Percentiles rank a stretch among this genome's conserved stretches.
phyloP scores from a whole-genome alignment of 169 alveolate genomes.

The Cryptosporidium meleagridis region DNA sequence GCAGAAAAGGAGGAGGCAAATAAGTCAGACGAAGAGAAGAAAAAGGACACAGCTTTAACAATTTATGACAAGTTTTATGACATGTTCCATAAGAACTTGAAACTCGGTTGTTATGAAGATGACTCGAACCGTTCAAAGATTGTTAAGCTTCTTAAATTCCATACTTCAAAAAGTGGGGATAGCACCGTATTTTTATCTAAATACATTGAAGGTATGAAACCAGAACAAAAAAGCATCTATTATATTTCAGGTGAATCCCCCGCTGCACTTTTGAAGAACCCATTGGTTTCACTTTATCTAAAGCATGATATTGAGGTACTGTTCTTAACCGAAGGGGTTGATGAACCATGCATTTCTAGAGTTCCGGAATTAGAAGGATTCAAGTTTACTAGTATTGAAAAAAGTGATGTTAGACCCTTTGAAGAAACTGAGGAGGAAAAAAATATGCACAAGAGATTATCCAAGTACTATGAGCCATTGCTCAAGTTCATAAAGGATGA shows the following conservation, averaged over 20 bases:
- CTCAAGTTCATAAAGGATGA: slow-evolving; percentile 84
- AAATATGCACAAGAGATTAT: slow-evolving; percentile 82
- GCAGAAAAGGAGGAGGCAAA: slow-evolving; percentile 85
- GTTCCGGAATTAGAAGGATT: slow-evolving; percentile 89
- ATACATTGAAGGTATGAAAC: slow-evolving; percentile 92
- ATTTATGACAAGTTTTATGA: slow-evolving; percentile 88
- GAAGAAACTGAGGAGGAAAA: slow-evolving; percentile 84
- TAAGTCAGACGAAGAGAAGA: slow-evolving; percentile 83
- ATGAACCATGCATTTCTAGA: slow-evolving; percentile 92
- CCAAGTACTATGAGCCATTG: slow-evolving; percentile 79
- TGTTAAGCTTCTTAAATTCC: slow-evolving; percentile 90
- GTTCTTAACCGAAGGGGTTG: slow-evolving; percentile 93
- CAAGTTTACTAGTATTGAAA: slow-evolving; percentile 85
- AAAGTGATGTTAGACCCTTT: slow-evolving; percentile 84
- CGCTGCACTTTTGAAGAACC: slow-evolving; percentile 86
- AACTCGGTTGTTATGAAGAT: slow-evolving; percentile 96
- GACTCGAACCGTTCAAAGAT: slow-evolving; percentile 93
- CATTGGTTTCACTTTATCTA: slow-evolving; percentile 91
- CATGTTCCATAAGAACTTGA: slow-evolving; percentile 90
- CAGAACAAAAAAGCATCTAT: slow-evolving; percentile 92
- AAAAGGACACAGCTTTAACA: slow-evolving; percentile 78
- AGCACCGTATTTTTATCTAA: slow-evolving; percentile 89
- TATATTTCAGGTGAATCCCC: slow-evolving; percentile 90
- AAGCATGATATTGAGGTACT: slow-evolving; percentile 94
- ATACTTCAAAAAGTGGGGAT: slow-evolving; percentile 87